Base-by-base conservation (phyloP, 139 green algal species). In the Spirogloea muscicola region DNA sequence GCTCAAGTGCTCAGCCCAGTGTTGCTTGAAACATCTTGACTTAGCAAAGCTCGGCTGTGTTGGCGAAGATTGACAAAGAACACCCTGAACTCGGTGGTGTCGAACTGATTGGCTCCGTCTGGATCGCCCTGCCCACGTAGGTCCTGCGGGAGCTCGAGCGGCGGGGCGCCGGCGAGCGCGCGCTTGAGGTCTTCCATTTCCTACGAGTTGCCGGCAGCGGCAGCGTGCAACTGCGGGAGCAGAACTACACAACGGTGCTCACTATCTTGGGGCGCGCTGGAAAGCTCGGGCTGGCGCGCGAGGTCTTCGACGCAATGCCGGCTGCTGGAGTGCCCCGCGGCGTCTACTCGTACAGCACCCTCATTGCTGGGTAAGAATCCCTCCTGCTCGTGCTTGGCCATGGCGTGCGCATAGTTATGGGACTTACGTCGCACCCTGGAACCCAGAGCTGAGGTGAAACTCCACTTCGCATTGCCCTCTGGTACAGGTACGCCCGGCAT, bases 291-390 rank as follows among this genome's bases (percentile, higher is more conserved):
- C n/a, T 46, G 21, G 67, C 67, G n/a, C 67, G 58, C 9, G 51
- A 68, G 49, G 43, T 68, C 21, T 76, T 76, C 42, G 67, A 76
- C 67, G 27, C 49, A 27, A 76, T 76, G 67, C 48, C 46, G 25
- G 44, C 37, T 9, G 38, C 40, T 31, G 5, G 5, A 6, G 40
- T 33, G 38, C 52, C 37, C 7, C 52, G 6, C 31, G 52, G 52
- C 6, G 7, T 62, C 6, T 9, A 7, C 40, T 21, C 52, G 40
- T 62, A 62, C 9, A 43, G 52, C 52, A 43, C 52, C 52, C 52
- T 62, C 52, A 62, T 62, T 31, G 40, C 52, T 9, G 52, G 52
- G 52, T 62, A 21, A n/a, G n/a, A n/a, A n/a, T n/a, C n/a, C n/a
- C n/a, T n/a, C n/a, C n/a, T n/a, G n/a, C n/a, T n/a, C n/a, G n/a